Conservation (phyloP, 176 grass and related monocot genomes). For the Urochloa ruziziensis region DNA sequence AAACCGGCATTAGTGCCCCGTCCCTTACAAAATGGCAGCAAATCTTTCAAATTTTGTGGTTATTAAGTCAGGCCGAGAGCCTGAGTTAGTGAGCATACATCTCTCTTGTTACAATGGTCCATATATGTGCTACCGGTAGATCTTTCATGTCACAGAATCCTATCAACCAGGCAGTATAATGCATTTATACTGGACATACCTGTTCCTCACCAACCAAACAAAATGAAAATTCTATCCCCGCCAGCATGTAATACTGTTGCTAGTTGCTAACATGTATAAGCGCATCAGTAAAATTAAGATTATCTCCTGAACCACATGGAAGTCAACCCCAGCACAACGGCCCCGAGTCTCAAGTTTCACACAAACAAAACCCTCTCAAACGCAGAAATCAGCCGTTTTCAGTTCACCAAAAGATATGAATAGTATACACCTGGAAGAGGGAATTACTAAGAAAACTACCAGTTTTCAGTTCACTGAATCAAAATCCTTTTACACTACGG, state of each 20-base stretch:
- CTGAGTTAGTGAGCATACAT: not conserved
- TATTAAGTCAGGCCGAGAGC: not conserved
- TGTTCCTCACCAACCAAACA: slow-evolving; percentile 27
- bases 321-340: slow-evolving; percentile 41
- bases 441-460: not conserved
- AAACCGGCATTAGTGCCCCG: not conserved
- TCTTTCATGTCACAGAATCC: not conserved
- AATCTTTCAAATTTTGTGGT: not conserved
- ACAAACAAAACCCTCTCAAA: slow-evolving; percentile 4
- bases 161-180: slow-evolving; percentile 21
- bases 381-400: not conserved
- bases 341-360: not conserved
- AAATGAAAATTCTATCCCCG: slow-evolving; percentile 13
- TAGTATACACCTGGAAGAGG: not conserved
- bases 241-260: not conserved
- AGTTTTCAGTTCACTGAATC: slow-evolving; percentile 8
- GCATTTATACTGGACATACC: not conserved
- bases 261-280: slow-evolving; percentile 20
- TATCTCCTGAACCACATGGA: slow-evolving; percentile 21
- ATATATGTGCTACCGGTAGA: not conserved
- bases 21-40: slow-evolving; percentile 11
- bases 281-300: slow-evolving; percentile 33
- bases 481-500: slow-evolving; percentile 6
- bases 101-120: not conserved
- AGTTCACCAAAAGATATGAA: not conserved